Evolutionary conservation across 2,329 filamentous ascomycete genomes (phyloP), one percentile per base, ranked within the genome.

Genomic region (Aspergillus sp.): DNA sequence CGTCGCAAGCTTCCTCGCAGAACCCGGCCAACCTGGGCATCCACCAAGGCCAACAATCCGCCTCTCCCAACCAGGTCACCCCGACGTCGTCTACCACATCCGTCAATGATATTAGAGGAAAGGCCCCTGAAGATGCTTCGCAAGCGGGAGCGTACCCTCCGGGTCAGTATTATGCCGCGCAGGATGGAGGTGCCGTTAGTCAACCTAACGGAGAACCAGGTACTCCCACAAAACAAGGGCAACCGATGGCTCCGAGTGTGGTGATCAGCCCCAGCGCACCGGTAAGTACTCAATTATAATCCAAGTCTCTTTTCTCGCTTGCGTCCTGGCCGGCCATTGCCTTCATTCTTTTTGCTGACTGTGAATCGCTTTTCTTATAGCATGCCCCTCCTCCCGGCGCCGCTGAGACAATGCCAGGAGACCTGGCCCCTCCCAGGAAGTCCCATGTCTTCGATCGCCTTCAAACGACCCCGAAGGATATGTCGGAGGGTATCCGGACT

Each of bases 321-420:
- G 31, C 41, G 7, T n/a, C 17, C 17, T 49, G 15, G 21, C 25
- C 39, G 52, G 11, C 15, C 33, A 39, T 8, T 40, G 40, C 25
- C 40, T 11, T 45, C 27, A 11, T 46, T 11, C 27, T 39, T 3
- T 7, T 45, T 45, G 44, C 52, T 55, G 21, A 55, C 37, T 11
- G 23, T 27, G 43, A 21, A 23, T 17, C 11, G 5, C 31, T 25
- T 54, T 35, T 41, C 33, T 31, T 54, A 50, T 69, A 95, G 92
- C 95, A 99, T 78, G 82, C 95, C 45, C 93, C 95, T 51, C 92
- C 92, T 61, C 95, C 95, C 48, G 95, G 95, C 65, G 89, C 93
- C 57, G 90, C 93, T 63, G 95, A 99, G 79, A 97, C 93, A 6
- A 98, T 99, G 93, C 95, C 95, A 52, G 91, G 96, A 70, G 95